A percentile compares a stretch with the other conserved stretches of the same genome.
These are phyloP conservation scores for Luzula sylvatica DNA, from an alignment of 176 grass and related monocot genomes.

Conservation along the genomic window DNA sequence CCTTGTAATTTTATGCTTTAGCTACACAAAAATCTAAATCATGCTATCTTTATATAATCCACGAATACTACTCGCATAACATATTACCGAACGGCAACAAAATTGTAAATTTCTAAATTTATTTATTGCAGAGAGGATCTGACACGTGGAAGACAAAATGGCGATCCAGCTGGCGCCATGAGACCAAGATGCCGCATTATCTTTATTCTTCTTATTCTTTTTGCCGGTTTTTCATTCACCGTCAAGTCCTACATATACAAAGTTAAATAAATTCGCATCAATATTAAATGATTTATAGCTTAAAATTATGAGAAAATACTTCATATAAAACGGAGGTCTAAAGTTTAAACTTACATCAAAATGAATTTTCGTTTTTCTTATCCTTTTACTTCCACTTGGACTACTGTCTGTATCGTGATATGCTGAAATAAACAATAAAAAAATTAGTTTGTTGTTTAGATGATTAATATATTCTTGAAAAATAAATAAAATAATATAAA, in stretches of 20 bases:
- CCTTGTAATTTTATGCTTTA: not conserved
- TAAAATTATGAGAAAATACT: not conserved
- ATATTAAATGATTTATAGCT: not conserved
- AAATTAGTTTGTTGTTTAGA: not conserved
- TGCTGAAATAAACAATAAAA: not conserved
- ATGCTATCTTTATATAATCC: not conserved
- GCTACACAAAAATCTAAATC: not conserved
- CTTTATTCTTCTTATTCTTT: slow-evolving; percentile 24
- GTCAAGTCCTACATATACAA: slow-evolving; percentile 25
- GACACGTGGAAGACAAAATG: slow-evolving; percentile 20
- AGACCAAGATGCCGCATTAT: slow-evolving; percentile 43
- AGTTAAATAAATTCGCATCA: not conserved
- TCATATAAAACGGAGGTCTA: not conserved
- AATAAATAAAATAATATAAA: slow-evolving; percentile 2
- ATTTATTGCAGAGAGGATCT: not conserved
- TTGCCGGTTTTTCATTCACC: slow-evolving; percentile 11
- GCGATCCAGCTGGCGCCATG: slow-evolving; percentile 35
- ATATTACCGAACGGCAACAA: not conserved
- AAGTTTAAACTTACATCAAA: slow-evolving; percentile 35
- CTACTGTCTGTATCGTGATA: slow-evolving; percentile 19
- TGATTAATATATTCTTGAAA: not conserved
- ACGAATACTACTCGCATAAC: too few species aligned
- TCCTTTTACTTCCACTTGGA: slow-evolving; percentile 25
- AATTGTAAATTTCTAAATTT: slow-evolving; percentile 3
- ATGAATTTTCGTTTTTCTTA: slow-evolving; percentile 36